A percentile compares a stretch with the other conserved stretches of the same genome.
These are phyloP conservation scores for Xylaria longipes DNA, from an alignment of 495 filamentous ascomycete genomes.

Conservation along the genomic window DNA sequence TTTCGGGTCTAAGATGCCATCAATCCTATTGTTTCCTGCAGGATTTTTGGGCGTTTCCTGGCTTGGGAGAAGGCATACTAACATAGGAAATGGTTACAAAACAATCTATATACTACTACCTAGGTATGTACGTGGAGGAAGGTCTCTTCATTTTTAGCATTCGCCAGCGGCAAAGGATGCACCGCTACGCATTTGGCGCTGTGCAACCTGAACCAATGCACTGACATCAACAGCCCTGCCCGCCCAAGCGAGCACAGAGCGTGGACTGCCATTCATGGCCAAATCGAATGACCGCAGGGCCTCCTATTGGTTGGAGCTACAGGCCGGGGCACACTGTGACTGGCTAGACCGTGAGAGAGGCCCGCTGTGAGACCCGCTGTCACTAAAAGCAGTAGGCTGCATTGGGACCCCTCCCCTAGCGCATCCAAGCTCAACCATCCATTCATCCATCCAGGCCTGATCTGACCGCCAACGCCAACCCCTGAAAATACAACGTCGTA, in stretches of 20 bases:
- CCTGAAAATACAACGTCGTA: constrained; percentile 21
- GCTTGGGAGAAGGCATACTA: not conserved
- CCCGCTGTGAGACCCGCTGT: not conserved
- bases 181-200: constrained; percentile 6
- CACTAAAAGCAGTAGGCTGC: constrained; percentile 7
- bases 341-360: not conserved
- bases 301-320: constrained; percentile 1
- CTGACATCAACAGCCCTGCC: not conserved
- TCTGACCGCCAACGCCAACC: constrained; percentile 11
- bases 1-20: not conserved
- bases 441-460: constrained; percentile 13
- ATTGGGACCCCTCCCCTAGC: not conserved
- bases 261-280: constrained; percentile 10
- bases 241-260: constrained; percentile 8
- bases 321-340: not conserved
- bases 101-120: not conserved
- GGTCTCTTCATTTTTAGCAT: constrained; percentile 6
- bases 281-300: not conserved
- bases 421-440: not conserved
- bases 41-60: not conserved
- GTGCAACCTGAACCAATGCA: constrained; percentile 4
- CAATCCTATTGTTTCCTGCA: not conserved
- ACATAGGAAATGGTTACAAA: not conserved
- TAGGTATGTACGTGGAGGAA: not conserved
- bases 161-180: constrained; percentile 5